Conservation (phyloP, 495 filamentous ascomycete species). For the Penicillium crystallinum region DNA sequence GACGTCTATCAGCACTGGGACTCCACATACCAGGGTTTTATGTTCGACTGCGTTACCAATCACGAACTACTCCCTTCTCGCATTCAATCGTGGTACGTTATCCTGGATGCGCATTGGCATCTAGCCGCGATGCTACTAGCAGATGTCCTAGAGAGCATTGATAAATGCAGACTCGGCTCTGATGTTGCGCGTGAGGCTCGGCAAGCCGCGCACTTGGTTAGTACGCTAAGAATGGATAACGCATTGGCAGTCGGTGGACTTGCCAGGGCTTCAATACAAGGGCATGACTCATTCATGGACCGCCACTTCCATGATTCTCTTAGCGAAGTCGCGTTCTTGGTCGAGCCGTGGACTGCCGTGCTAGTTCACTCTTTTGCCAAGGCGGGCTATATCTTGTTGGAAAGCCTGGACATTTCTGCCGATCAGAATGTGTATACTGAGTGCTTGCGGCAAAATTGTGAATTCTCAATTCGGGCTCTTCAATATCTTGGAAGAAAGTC, state of each 20-base stretch:
- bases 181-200: slow-evolving; percentile 24
- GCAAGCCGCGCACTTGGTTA: slow-evolving; percentile 18
- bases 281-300: slow-evolving; percentile 5
- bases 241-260: slow-evolving; percentile 34
- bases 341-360: slow-evolving; percentile 44
- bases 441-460: slow-evolving; percentile 18
- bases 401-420: slow-evolving; percentile 4
- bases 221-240: slow-evolving; percentile 28
- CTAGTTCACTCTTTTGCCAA: slow-evolving; percentile 40
- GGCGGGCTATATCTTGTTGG: slow-evolving; percentile 31
- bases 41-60: slow-evolving; percentile 36
- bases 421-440: slow-evolving; percentile 5
- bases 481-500: slow-evolving; percentile 40
- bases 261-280: slow-evolving; percentile 26
- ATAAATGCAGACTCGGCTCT: slow-evolving; percentile 21
- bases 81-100: slow-evolving; percentile 47
- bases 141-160: slow-evolving; percentile 40
- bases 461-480: slow-evolving; percentile 36
- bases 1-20: slow-evolving; percentile 43
- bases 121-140: slow-evolving; percentile 41
- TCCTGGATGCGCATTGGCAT: slow-evolving; percentile 45
- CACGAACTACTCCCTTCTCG: slow-evolving; percentile 36
- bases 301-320: slow-evolving; percentile 21
- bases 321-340: slow-evolving; percentile 35
- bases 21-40: slow-evolving; percentile 35